phyloP scores from a whole-genome alignment of 1,139 yeast genomes.

The Blastobotrys ciferrii region DNA sequence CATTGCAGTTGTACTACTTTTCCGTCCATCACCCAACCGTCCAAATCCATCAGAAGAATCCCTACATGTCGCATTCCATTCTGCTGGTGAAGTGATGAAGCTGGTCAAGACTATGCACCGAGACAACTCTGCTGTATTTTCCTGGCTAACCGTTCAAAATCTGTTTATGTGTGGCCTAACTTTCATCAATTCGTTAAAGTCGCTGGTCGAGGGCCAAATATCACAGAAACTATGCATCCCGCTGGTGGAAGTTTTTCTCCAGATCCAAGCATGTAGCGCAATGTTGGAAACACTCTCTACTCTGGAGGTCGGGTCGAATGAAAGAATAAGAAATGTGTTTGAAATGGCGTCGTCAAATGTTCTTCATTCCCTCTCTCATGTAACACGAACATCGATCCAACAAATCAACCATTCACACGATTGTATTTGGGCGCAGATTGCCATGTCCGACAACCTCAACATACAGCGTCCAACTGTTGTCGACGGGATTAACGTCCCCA shows the following conservation, averaged over 20 bases:
- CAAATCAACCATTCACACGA: background rate
- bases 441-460: constrained; percentile 8
- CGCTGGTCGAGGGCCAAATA: constrained; percentile 3
- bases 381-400: background rate
- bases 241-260: constrained; percentile 11
- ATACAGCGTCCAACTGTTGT: constrained; percentile 9
- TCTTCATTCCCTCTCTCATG: constrained; percentile 11
- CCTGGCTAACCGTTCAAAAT: constrained; percentile 14
- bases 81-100: constrained; percentile 13
- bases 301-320: constrained; percentile 11
- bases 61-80: constrained; percentile 13
- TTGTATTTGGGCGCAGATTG: constrained; percentile 12
- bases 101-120: constrained; percentile 14
- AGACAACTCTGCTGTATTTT: constrained; percentile 12
- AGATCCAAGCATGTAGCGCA: constrained; percentile 13
- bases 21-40: constrained; percentile 13
- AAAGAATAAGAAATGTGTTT: constrained; percentile 11
- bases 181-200: constrained; percentile 10
- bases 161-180: constrained; percentile 14
- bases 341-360: constrained; percentile 14
- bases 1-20: constrained; percentile 11
- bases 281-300: constrained; percentile 14
- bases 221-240: constrained; percentile 9
- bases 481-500: constrained; percentile 5
- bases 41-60: constrained; percentile 12